phyloP scores from a whole-genome alignment of 371 early-diverging fungal genomes.

The Lichtheimia ramosa region DNA sequence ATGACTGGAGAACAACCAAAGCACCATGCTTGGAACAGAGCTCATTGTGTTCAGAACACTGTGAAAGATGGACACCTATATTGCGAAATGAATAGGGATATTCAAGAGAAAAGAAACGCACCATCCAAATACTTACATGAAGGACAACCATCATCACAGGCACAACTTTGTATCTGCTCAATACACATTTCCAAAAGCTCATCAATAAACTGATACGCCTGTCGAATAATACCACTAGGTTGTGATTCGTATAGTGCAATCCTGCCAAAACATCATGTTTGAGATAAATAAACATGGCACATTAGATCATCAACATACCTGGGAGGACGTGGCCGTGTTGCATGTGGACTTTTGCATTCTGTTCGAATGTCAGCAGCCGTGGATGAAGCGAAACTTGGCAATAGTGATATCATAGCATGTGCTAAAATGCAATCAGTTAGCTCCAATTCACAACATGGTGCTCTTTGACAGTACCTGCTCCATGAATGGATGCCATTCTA shows the following conservation, averaged over 20 bases:
- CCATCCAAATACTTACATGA: slow-evolving; percentile 30
- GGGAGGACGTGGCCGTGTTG: slow-evolving; percentile 35
- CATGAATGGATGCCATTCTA: slow-evolving; percentile 48
- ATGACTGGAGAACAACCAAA: slow-evolving; percentile 6
- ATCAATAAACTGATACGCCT: slow-evolving; percentile 38
- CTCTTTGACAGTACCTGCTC: slow-evolving; percentile 27
- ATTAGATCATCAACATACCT: slow-evolving; percentile 11
- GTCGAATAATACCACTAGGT: slow-evolving; percentile 33
- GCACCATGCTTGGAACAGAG: slow-evolving; percentile 45
- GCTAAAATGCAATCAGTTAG: slow-evolving; percentile 14
- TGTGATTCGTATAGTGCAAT: slow-evolving; percentile 44
- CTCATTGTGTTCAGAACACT: slow-evolving; percentile 44
- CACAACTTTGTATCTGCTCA: slow-evolving; percentile 30
- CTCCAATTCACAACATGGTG: background rate
- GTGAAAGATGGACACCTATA: slow-evolving; percentile 38
- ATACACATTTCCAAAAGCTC: slow-evolving; percentile 21
- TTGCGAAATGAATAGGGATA: background rate
- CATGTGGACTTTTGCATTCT: slow-evolving; percentile 52
- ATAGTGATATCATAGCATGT: slow-evolving; percentile 36
- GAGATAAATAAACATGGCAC: background rate
- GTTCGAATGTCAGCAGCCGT: slow-evolving; percentile 29
- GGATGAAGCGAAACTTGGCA: slow-evolving; percentile 31
- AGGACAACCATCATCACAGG: slow-evolving; percentile 44
- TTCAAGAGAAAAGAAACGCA: background rate
- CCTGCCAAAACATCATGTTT: slow-evolving; percentile 6